A percentile compares a stretch with the other conserved stretches of the same genome.
These are phyloP conservation scores for Chrysosporium keratinophilum DNA, from an alignment of 2,329 filamentous ascomycete species.

Conservation along the genomic window DNA sequence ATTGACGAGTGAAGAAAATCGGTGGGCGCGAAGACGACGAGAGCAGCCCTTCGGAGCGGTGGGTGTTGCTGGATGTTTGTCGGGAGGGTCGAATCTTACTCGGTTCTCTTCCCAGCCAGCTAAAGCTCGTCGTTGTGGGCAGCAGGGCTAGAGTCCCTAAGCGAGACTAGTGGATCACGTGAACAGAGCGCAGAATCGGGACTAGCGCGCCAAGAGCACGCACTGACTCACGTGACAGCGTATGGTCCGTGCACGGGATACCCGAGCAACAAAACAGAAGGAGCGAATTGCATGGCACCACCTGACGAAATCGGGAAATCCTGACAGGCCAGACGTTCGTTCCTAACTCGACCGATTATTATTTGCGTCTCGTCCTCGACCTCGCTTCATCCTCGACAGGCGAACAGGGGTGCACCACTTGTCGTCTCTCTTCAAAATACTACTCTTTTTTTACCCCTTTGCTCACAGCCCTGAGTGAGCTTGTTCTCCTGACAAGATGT, in stretches of 20 bases:
- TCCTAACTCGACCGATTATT: background rate
- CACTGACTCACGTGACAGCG: background rate
- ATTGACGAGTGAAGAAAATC: conserved; percentile 8
- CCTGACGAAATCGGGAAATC: conserved; percentile 4
- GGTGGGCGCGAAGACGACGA: conserved; percentile 9
- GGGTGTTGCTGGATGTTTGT: conserved; percentile 8
- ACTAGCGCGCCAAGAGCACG: conserved; percentile 2
- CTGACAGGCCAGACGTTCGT: background rate
- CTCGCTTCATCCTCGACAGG: background rate
- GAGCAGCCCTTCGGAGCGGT: conserved; percentile 8
- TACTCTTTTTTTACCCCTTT: background rate
- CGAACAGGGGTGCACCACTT: background rate
- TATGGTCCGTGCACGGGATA: background rate
- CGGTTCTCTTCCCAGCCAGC: conserved; percentile 9
- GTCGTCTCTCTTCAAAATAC: background rate
- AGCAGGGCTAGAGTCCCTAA: conserved; percentile 12
- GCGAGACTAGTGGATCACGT: conserved; percentile 12
- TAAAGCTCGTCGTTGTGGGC: conserved; percentile 14
- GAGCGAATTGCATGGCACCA: conserved; percentile 1
- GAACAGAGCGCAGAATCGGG: background rate
- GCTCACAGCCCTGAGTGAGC: background rate
- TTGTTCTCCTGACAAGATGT: conserved; percentile 38
- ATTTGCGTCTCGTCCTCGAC: background rate
- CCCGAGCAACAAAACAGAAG: conserved; percentile 4
- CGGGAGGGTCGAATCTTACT: conserved; percentile 11